phyloP scores from a whole-genome alignment of 441 rosid species.

The Croton laevigatus region DNA sequence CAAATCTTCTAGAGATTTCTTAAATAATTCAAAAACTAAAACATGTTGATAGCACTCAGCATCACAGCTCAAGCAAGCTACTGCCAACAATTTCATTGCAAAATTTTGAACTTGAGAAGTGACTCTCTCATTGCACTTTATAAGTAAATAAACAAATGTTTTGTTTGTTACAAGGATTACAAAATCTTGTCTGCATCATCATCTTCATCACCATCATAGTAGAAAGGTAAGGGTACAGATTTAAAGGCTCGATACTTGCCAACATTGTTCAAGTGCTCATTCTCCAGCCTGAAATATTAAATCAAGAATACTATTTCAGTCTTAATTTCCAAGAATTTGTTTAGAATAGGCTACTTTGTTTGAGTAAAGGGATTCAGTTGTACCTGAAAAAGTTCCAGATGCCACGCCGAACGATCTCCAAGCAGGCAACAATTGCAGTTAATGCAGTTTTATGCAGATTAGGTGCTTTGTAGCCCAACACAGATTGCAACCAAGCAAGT shows the following conservation, averaged over 20 bases:
- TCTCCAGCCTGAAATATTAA: constrained; percentile 64
- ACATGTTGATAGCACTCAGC: too few relatives aligned
- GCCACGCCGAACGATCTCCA: constrained; percentile 86
- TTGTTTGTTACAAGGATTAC: constrained; percentile 17
- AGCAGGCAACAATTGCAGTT: constrained; percentile 48
- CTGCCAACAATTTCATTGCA: too few relatives aligned
- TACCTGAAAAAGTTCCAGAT: constrained; percentile 95
- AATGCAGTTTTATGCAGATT: constrained; percentile 58
- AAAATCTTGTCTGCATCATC: constrained; percentile 27
- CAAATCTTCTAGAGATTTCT: too few relatives aligned
- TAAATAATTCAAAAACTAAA: too few relatives aligned
- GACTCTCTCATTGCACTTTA: background rate
- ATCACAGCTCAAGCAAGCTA: too few relatives aligned
- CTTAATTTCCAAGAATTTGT: too few relatives aligned
- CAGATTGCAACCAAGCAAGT: constrained; percentile 83
- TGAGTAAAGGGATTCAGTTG: background rate
- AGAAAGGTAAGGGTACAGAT: constrained; percentile 74
- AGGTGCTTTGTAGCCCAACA: constrained; percentile 57
- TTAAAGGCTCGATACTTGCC: constrained; percentile 82
- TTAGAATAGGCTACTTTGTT: too few relatives aligned
- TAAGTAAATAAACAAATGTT: background rate
- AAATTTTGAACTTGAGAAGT: background rate
- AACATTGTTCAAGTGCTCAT: constrained; percentile 88
- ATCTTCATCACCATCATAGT: constrained; percentile 25
- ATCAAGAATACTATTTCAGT: background rate